A percentile compares a stretch with the other conserved stretches of the same genome.
Conservation (phyloP, 805 yeast genomes). For the Isabelozyma rhagii region DNA sequence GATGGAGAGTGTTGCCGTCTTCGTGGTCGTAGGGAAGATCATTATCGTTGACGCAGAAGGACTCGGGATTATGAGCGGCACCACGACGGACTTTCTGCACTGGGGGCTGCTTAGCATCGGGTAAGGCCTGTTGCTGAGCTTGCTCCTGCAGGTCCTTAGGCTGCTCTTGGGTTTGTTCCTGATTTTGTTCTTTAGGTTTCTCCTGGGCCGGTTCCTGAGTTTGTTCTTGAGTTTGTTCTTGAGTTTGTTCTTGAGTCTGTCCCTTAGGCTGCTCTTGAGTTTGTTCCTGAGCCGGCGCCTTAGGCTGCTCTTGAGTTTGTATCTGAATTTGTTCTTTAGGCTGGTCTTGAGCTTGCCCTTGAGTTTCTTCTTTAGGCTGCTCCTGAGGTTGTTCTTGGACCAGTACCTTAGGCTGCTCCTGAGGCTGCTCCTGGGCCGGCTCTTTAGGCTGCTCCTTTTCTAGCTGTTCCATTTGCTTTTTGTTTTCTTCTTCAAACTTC, state of each 20-base stretch:
- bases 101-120: background rate
- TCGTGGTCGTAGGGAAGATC: constrained; percentile 10
- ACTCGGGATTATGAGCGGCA: constrained; percentile 6
- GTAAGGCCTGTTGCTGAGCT: background rate
- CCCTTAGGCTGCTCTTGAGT: constrained; percentile 1
- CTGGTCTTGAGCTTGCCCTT: background rate
- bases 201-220: background rate
- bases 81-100: background rate
- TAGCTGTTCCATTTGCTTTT: background rate
- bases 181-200: constrained; percentile 1
- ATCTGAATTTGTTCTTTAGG: too few species aligned
- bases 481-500: background rate
- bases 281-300: constrained; percentile 4
- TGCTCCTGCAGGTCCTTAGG: constrained; percentile 2
- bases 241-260: constrained; percentile 4
- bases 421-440: background rate
- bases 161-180: constrained; percentile 5
- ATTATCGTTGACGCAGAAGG: constrained; percentile 17
- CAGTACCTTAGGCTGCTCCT: background rate
- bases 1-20: constrained; percentile 19
- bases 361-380: background rate
- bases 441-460: background rate
- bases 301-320: background rate
- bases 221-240: constrained; percentile 6
- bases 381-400: background rate